Base-by-base conservation (phyloP, 2,329 filamentous ascomycete genomes). In the Penicillium sp. region DNA sequence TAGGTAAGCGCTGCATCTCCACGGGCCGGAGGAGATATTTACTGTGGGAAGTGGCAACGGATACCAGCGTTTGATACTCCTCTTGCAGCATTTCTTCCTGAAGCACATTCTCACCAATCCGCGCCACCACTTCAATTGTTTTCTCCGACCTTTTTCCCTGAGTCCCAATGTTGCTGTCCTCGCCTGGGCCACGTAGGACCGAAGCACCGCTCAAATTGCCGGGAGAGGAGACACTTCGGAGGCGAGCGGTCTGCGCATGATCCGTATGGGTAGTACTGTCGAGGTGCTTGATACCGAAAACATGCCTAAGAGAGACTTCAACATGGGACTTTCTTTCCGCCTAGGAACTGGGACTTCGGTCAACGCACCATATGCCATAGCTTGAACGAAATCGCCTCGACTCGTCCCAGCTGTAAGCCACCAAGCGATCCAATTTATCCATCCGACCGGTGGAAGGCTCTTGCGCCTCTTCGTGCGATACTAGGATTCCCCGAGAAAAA, bases 51-150 rank as follows among this genome's bases (percentile, higher is more conserved):
- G 42, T 27, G 25, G 27, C 42, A 11, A 33, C 27, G 27, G 42
- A 44, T 22, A 27, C 42, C 42, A 44, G 42, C 27, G n/a, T 44
- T n/a, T 44, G 42, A 44, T 44, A 44, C 27, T 44, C 42, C n/a
- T 44, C 42, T 22, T 44, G 42, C 42, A 44, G 6, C 25, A 25
- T 44, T 44, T 44, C 42, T 31, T 11, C 42, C 27, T 44, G 42
- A 27, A 30, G 14, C 27, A 33, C 9, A 44, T 33, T 44, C 7
- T 44, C 42, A 44, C 42, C 42, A 44, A 44, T 33, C 10, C 42
- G 42, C 42, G 42, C 42, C n/a, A 44, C 42, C 42, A 44, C 42
- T 44, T 44, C 42, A 4, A 44, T 44, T 27, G 42, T 33, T 44
- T n/a, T 16, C 42, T 33, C 42, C 8, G 42, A 44, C 27, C 11